Percentiles rank a stretch among this genome's conserved stretches.
These are phyloP conservation scores for Tulasnella sp. DNA, from an alignment of 768 basidiomycete genomes.

Conservation along the genomic window DNA sequence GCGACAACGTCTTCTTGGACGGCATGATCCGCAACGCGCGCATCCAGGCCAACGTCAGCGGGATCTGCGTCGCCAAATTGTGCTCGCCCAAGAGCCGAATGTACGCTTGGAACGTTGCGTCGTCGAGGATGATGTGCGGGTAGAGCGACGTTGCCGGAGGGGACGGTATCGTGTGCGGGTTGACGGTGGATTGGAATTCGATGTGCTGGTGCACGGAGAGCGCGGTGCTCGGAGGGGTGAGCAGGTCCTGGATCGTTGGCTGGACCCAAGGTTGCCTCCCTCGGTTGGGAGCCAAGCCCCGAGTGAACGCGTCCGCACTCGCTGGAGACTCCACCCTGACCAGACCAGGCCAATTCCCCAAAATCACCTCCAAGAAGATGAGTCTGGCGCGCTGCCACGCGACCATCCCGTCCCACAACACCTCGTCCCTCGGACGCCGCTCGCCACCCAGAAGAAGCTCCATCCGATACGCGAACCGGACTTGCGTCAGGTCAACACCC, in stretches of 20 bases:
- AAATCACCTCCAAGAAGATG: constrained; percentile 54
- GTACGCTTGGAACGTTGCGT: constrained; percentile 53
- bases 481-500: constrained; percentile 23
- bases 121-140: constrained; percentile 48
- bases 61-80: constrained; percentile 54
- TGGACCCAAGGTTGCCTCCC: not conserved
- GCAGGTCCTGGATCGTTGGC: constrained; percentile 10
- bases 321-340: constrained; percentile 40
- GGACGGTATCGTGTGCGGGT: constrained; percentile 22
- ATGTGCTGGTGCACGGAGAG: not conserved
- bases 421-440: constrained; percentile 14
- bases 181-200: not conserved
- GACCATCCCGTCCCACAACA: constrained; percentile 45
- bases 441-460: not conserved
- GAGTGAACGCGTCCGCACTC: constrained; percentile 35
- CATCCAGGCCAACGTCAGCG: constrained; percentile 72
- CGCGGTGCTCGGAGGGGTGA: constrained; percentile 10
- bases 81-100: constrained; percentile 57
- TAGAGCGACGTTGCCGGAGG: constrained; percentile 30
- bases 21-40: constrained; percentile 52
- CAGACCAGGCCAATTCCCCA: constrained; percentile 52
- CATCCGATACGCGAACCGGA: constrained; percentile 12
- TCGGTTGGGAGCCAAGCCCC: not conserved
- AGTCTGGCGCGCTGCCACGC: constrained; percentile 49
- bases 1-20: constrained; percentile 50